phyloP scores from a whole-genome alignment of 2,329 filamentous ascomycete species.

The Exserohilum turcica region DNA sequence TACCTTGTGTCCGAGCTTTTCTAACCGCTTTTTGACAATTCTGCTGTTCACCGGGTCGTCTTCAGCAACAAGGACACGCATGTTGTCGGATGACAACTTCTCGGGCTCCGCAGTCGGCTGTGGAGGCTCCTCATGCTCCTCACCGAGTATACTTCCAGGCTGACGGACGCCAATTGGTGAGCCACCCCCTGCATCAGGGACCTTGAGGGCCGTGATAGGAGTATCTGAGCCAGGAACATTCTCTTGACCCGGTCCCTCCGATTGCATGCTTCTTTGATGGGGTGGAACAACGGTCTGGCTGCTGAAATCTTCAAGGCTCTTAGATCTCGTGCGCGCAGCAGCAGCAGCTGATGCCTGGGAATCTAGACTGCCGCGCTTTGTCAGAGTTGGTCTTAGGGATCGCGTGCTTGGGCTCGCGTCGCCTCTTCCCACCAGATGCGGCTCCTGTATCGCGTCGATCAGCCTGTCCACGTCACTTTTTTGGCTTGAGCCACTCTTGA shows the following conservation, averaged over 20 bases:
- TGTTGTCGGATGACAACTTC: slow-evolving; percentile 47
- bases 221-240: slow-evolving; percentile 48
- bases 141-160: slow-evolving; percentile 36
- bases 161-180: slow-evolving; percentile 16
- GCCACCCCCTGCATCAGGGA: slow-evolving; percentile 50
- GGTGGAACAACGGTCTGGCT: slow-evolving; percentile 24
- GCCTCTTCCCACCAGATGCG: slow-evolving; percentile 47
- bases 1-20: slow-evolving; percentile 75
- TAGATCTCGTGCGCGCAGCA: slow-evolving; percentile 25
- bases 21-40: slow-evolving; percentile 77
- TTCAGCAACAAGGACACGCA: slow-evolving; percentile 78
- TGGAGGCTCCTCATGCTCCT: slow-evolving; percentile 30
- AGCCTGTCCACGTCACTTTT: slow-evolving; percentile 71
- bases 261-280: slow-evolving; percentile 51
- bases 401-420: slow-evolving; percentile 26
- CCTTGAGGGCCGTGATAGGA: slow-evolving; percentile 53
- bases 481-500: slow-evolving; percentile 54
- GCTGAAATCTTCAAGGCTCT: slow-evolving; percentile 31
- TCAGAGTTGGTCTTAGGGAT: slow-evolving; percentile 31
- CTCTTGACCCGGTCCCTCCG: slow-evolving; percentile 49
- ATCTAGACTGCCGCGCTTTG: slow-evolving; percentile 37
- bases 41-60: slow-evolving; percentile 88
- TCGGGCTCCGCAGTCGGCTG: slow-evolving; percentile 16
- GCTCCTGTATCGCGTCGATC: slow-evolving; percentile 72
- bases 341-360: slow-evolving; percentile 7